A percentile compares a stretch with the other conserved stretches of the same genome.
These are phyloP conservation scores for Chimonanthus salicifolius DNA, from an alignment of 164 flowering plant genomes.

Conservation along the genomic window DNA sequence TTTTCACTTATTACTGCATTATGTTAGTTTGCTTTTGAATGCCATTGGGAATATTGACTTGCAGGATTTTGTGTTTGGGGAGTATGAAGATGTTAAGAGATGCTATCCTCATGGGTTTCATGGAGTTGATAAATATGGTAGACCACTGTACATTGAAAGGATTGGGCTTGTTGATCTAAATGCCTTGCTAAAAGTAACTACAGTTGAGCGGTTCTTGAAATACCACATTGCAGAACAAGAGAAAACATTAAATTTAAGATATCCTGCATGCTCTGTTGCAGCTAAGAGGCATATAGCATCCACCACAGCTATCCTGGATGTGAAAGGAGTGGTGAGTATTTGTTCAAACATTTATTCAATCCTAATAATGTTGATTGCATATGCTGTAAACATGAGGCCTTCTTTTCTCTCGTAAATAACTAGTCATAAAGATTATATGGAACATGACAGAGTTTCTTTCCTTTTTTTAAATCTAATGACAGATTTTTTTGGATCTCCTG, in stretches of 20 bases:
- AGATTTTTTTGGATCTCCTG: neutral
- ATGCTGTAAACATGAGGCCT: neutral
- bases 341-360: neutral
- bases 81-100: slow-evolving; percentile 45
- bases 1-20: too few species aligned
- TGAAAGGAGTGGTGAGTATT: slow-evolving; percentile 55
- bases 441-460: neutral
- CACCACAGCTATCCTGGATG: slow-evolving; percentile 56
- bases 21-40: too few species aligned
- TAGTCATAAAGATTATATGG: neutral
- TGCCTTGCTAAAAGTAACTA: slow-evolving; percentile 38
- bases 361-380: neutral
- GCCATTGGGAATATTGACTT: neutral
- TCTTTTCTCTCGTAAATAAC: neutral
- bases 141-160: slow-evolving; percentile 67
- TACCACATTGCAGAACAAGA: slow-evolving; percentile 64
- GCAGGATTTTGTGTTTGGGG: slow-evolving; percentile 59
- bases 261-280: slow-evolving; percentile 64
- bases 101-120: slow-evolving; percentile 76
- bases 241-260: slow-evolving; percentile 51
- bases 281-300: slow-evolving; percentile 62
- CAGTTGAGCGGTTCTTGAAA: slow-evolving; percentile 48
- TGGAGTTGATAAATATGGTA: slow-evolving; percentile 60
- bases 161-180: slow-evolving; percentile 53
- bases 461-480: too few species aligned